A percentile compares a stretch with the other conserved stretches of the same genome.
phyloP scores from a whole-genome alignment of 2,329 filamentous ascomycete species.

The Pseudogymnoascus sp. region DNA sequence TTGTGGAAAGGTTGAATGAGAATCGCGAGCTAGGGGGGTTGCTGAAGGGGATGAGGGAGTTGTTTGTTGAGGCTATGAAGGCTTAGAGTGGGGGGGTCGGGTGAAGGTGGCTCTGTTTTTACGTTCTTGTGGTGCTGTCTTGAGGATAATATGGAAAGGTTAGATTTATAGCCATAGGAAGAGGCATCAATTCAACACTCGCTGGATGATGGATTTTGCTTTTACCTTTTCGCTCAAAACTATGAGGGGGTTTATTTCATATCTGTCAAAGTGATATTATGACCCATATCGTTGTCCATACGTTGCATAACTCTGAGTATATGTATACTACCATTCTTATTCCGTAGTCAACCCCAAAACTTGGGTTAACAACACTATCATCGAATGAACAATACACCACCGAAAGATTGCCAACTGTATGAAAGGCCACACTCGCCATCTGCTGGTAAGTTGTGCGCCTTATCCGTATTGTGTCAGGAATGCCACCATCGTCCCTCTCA shows the following conservation, averaged over 20 bases:
- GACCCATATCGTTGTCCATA: neutral
- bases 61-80: conserved; percentile 61
- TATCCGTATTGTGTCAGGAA: too few species aligned
- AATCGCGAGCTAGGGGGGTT: conserved; percentile 61
- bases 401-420: too few species aligned
- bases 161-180: neutral
- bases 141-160: neutral
- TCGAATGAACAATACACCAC: too few species aligned
- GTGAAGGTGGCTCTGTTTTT: neutral
- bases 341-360: too few species aligned
- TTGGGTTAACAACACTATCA: too few species aligned
- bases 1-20: conserved; percentile 76
- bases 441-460: too few species aligned
- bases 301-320: neutral
- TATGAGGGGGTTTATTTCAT: neutral
- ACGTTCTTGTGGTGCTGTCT: neutral
- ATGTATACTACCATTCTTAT: neutral
- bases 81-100: neutral
- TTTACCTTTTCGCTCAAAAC: neutral
- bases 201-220: neutral
- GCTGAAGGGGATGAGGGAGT: conserved; percentile 72
- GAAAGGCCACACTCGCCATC: too few species aligned
- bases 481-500: too few species aligned
- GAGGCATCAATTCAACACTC: neutral
- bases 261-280: neutral